Evolutionary conservation across 345 rosid species (phyloP), one percentile per base, ranked within the genome.

Genomic region (Eucalyptus regnans): DNA sequence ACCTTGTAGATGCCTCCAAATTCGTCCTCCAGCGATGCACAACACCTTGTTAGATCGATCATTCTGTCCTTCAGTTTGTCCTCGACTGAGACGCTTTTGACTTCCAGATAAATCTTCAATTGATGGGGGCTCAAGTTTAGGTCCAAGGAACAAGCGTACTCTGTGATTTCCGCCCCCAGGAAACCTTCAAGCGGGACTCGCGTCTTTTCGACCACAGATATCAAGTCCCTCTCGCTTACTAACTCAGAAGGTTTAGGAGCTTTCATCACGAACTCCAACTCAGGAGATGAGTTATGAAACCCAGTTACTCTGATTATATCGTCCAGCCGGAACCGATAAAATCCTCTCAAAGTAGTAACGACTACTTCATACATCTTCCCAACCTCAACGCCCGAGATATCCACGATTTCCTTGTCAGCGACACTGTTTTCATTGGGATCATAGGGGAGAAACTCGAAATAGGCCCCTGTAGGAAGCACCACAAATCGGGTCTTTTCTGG

Each of bases 311-410:
- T 93, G 80, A 93, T 91, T 89, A 91, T 50, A 88, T 94, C 94
- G 29, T 95, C 94, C 56, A 94, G 86, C 27, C 91, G 92, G 50
- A 92, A 94, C 62, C 93, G 91, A 66, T 94, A 93, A 50, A 92
- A 87, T 89, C 96, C 95, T 86, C 93, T 92, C 33, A 54, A 89
- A 49, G 96, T 93, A 66, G 94, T 94, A 80, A 64, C 93, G 33
- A 91, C 91, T 54, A 94, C 87, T 91, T 94, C 96, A 87, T 93
- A 93, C 86, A 88, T 68, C 92, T 91, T 94, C 88, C 94, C 95
- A 9, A 90, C 89, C 71, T 92, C 93, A 23, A 91, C 94, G 14
- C 93, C 92, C 54, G 92, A 89, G 87, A 93, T 86, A 86, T 90
- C 93, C 51, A 91, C 91, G 17, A 92, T 91, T 90, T 90, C 93